Evolutionary conservation across 2,329 filamentous ascomycete genomes (phyloP), one percentile per base, ranked within the genome.

Genomic region (Cladorrhinum sp.): DNA sequence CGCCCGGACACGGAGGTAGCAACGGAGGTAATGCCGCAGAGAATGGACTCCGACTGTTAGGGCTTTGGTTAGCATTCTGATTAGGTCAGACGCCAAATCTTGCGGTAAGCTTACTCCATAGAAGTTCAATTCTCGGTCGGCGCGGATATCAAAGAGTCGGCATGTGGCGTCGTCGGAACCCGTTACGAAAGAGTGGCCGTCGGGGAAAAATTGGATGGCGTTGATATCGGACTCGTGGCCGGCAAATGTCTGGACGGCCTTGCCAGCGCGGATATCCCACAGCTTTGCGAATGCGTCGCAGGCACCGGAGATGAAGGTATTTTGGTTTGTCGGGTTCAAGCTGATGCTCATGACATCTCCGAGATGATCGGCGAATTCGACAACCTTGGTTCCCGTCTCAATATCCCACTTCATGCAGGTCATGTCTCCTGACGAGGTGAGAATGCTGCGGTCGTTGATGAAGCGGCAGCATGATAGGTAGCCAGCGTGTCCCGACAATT

Each of bases 341-440:
- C 94, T 98, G 79, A 98, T 92, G 82, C 94, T 98, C 95, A 99
- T 99, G 69, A 99, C 95, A 73, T 99, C 95, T 74, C 95, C 95
- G 10, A 99, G 84, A 75, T 99, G 95, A 78, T 99, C 95, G 72
- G 95, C 95, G 69, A 98, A 99, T 76, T 99, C 95, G 73, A 93
- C 96, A 48, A 96, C 90, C 80, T 97, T 97, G 67, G 93, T 92
- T 60, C 95, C 95, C 0, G 94, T 96, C 79, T 99, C 95, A 66
- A 99, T 94, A 80, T 99, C 95, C 95, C 95, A 99, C 73, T 98
- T 91, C 89, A 98, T 97, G 77, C 95, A 99, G 57, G 95, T 99
- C 95, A 99, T 99, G 75, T 99, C 95, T 66, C 95, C 95, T 2
- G 95, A 99, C 0, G 95, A 98, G 63, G 95, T 99, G 66, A 99